Evolutionary conservation across 768 basidiomycete genomes (phyloP).

Genomic region (Pilatotrama ljubarskyi): DNA sequence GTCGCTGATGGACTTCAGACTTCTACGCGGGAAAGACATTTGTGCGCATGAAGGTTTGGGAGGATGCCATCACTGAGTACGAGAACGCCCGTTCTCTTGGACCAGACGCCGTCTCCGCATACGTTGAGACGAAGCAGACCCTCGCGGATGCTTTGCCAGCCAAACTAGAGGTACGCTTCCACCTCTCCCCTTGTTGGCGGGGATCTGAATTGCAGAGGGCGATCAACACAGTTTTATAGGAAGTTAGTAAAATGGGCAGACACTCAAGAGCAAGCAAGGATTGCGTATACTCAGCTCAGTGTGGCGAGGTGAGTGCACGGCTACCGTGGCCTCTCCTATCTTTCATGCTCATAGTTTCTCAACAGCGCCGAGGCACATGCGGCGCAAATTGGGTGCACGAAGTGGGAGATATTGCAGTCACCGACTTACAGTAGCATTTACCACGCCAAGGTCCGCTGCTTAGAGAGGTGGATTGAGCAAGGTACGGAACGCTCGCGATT

Average conservation of each 20-base stretch:
- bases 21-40: background rate
- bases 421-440: constrained; percentile 42
- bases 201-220: background rate
- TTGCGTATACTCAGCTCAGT: background rate
- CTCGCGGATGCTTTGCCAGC: constrained; percentile 10
- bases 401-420: constrained; percentile 41
- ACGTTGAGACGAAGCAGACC: constrained; percentile 12
- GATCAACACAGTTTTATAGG: background rate
- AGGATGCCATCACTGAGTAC: constrained; percentile 23
- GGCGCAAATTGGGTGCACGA: constrained; percentile 42
- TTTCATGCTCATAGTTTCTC: background rate
- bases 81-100: constrained; percentile 21
- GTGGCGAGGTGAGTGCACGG: constrained; percentile 11
- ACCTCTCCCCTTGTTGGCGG: background rate
- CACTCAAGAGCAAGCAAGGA: background rate
- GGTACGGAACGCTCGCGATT: constrained; percentile 36
- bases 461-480: constrained; percentile 38
- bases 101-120: constrained; percentile 8
- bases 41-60: constrained; percentile 17
- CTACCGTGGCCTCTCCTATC: background rate
- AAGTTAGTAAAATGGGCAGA: constrained; percentile 16
- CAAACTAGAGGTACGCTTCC: constrained; percentile 12
- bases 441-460: constrained; percentile 36
- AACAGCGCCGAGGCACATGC: constrained; percentile 41
- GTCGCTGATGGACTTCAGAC: background rate